Evolutionary conservation across 108 stramenopile genomes (phyloP), one percentile per base, ranked within the genome.

Genomic region (Skeletonema marinoi): DNA sequence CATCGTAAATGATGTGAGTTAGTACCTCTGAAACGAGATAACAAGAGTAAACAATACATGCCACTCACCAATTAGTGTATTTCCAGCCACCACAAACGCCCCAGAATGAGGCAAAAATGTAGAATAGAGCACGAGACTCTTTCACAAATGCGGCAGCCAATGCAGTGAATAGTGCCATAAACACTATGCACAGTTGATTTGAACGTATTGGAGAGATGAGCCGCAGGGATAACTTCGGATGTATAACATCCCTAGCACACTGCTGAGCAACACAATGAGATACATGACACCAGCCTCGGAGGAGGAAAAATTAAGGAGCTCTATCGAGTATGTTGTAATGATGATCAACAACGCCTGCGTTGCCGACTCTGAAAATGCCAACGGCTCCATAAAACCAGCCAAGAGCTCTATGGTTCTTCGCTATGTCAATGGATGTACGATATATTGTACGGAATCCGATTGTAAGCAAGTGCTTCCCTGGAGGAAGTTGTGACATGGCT

Each of bases 11-110:
- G 19, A 68, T 33, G 14, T 33, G 14, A 17, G 31, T 48, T 1
- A 51, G n/a, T 11, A 68, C 1, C 29, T 3, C 29, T 42, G 12
- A 68, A 41, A 2, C 39, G 44, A 16, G 16, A 16, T n/a, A 46
- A 46, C 1, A 3, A 46, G 29, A 68, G 30, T 6, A 50, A 44
- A 36, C 21, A 39, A 30, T 2, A 32, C 13, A n/a, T 16, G 33
- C 58, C 60, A 48, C 69, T 51, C n/a, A 74, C 71, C 71, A 32
- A 75, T 73, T 25, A n/a, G 82, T 78, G 42, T 83, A 78, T 9
- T 78, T 74, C 82, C 82, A 83, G 21, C 82, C 78, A 41, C 58
- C 68, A 38, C 65, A 72, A 14, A 78, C 13, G n/a, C 82, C 82
- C 82, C 82, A 83, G 30, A 65, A 54, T 10, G 67, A 59, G 3